Evolutionary conservation across 208 protist genomes (phyloP), one percentile per base, ranked within the genome.

Genomic region (Trypanosomatidae sp.): DNA sequence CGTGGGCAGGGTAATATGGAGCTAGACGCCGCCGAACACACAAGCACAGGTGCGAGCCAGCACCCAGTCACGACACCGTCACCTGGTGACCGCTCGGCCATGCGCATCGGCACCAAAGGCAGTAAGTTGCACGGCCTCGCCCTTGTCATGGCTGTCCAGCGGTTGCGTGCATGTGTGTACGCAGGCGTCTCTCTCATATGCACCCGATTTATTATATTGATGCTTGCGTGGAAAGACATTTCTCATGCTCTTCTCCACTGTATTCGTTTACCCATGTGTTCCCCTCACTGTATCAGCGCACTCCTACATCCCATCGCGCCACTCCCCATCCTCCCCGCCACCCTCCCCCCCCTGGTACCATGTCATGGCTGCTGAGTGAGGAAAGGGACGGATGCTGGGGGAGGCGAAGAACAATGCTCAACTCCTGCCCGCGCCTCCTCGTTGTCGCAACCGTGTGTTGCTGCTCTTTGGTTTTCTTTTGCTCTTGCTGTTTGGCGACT

Each of bases 1-100:
- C 33, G 12, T 59, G 3, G 25, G 50, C 44, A 33, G 22, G 9
- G 10, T 66, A 36, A 52, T 62, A 39, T 70, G 47, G 1, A 71
- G 13, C n/a, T 79, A 66, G 75, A 70, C 52, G 12, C 75, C 69
- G 13, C 55, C 68, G 13, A 55, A 74, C n/a, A 30, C 36, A 39
- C 49, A 79, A 52, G 33, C 41, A 3, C 66, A 41, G 9, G 28
- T 74, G 50, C 68, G 67, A 19, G 52, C 52, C 22, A 74, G 68
- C 55, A 39, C 55, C 2, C 46, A 60, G 6, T 49, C 62, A 13
- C 68, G 30, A 43, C 49, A 66, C 7, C 39, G 43, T 62, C 28
- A 66, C 53, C 50, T 56, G 12, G n/a, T 53, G 25, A 60, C 68
- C 7, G 56, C 52, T 2, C 50, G 52, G 52, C 47, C 47, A 46